Evolutionary conservation across 2,329 filamentous ascomycete species (phyloP).

Genomic region (Sporothrix brasiliensis): DNA sequence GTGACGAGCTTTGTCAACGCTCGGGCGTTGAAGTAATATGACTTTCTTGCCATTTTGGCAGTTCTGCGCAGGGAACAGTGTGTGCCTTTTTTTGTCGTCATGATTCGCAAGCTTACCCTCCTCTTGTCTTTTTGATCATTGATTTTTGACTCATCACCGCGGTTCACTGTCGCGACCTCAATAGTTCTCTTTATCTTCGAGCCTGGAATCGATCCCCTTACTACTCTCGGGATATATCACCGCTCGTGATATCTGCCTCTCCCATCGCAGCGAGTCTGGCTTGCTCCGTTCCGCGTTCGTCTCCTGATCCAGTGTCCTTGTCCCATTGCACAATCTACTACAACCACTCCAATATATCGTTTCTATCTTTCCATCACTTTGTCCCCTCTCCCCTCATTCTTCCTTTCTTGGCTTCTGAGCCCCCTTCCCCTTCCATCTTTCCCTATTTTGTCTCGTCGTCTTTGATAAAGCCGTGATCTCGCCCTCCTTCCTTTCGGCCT

Average conservation of each 20-base stretch:
- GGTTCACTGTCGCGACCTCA: background rate
- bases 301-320: background rate
- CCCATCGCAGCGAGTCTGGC: background rate
- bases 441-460: background rate
- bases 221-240: background rate
- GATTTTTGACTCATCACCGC: background rate
- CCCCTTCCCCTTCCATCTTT: background rate
- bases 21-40: no score
- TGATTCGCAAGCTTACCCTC: no score
- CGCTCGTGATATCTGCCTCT: background rate
- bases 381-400: background rate
- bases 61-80: no score
- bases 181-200: background rate
- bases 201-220: constrained; percentile 4
- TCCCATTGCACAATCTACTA: background rate
- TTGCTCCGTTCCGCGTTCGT: constrained; percentile 10
- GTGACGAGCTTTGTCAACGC: background rate
- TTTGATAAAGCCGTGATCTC: background rate
- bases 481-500: background rate
- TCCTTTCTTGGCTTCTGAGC: background rate
- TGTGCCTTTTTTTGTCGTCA: no score
- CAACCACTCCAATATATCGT: background rate
- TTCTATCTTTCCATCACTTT: background rate
- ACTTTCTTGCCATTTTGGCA: no score
- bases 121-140: background rate